Evolutionary conservation across 2,329 filamentous ascomycete species (phyloP), one percentile per base, ranked within the genome.

Genomic region (Pseudocercospora fijiensis): DNA sequence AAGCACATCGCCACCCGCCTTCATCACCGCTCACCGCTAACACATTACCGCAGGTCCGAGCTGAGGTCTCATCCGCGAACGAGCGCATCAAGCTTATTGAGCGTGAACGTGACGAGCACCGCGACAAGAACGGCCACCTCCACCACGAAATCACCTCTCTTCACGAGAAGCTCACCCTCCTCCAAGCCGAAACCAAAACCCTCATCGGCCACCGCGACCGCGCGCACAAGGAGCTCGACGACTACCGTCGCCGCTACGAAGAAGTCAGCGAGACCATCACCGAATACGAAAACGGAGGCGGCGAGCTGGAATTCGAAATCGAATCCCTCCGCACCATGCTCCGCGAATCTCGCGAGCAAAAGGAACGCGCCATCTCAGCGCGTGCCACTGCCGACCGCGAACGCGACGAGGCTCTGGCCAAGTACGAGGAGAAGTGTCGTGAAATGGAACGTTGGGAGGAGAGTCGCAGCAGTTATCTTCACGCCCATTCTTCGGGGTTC

Each of bases 281-380:
- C 26, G 64, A 67, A 27, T 66, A 60, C 37, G 57, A 67, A 27
- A 66, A 71, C 61, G 67, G 67, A 33, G 64, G 60, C 47, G 67
- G 63, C 22, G 72, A 73, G 51, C 65, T 71, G 24, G 69, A 74
- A 58, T 70, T 65, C 57, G 72, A 75, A 57, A 73, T 74, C 58
- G 72, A 75, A 27, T 68, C 52, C 41, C 68, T 75, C 26, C 67
- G 71, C 53, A 64, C 66, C 24, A 63, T 72, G 61, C 66, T 74
- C 33, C 64, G 65, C 22, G 71, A 74, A 26, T 67, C 72, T 4
- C 69, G 69, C n/a, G 70, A 74, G 63, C 72, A 74, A 62, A 72
- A 71, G 26, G 72, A 74, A 43, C 62, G 68, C n/a, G 73, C 72
- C 43, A 73, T 74, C 58, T 55, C 72, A 4, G 70, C 72, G 1